Evolutionary conservation across 2,329 filamentous ascomycete species (phyloP), one percentile per base, ranked within the genome.

Genomic region (Ambrosiella beaveri): DNA sequence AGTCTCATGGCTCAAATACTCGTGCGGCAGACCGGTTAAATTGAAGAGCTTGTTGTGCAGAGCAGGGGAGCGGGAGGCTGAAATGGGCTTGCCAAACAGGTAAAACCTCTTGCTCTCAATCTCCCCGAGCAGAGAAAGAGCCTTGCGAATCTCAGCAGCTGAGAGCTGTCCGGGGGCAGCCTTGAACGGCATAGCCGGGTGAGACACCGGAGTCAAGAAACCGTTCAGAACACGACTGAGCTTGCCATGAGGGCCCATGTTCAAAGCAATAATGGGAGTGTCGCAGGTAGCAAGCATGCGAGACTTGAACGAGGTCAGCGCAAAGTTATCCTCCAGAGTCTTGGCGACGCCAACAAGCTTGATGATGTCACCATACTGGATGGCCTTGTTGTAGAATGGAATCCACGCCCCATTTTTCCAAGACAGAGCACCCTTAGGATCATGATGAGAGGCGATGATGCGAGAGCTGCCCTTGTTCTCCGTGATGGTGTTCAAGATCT

Each of bases 381-480:
- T 73, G 13, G 91, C 91, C 65, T 82, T 82, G 70, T 96, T 96
- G 75, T 95, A 97, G 70, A 82, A 84, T 36, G 84, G 78, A 59
- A 93, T 82, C 91, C 93, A 98, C 0, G 87, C 88, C n/a, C 87
- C 88, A 64, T 94, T 90, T 63, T 77, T 82, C 93, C 93, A 98
- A 1, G 87, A 91, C 15, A 97, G 74, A 19, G 76, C 74, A 7
- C 85, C 85, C 58, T 78, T 72, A 0, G 89, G 87, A 67, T 98
- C 93, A 68, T 98, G 93, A 68, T 98, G 91, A 0, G 93, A 98
- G 7, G 91, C 89, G 64, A 98, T 95, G 66, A 98, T 86, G 62
- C 82, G 85, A 1, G 88, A 88, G 63, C 79, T 76, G 1, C 84
- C 83, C 68, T 87, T 85, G 5, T 70, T 69, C 57, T 84, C 79